Evolutionary conservation across 495 filamentous ascomycete genomes (phyloP), one percentile per base, ranked within the genome.

Genomic region (Glonium stellatum): DNA sequence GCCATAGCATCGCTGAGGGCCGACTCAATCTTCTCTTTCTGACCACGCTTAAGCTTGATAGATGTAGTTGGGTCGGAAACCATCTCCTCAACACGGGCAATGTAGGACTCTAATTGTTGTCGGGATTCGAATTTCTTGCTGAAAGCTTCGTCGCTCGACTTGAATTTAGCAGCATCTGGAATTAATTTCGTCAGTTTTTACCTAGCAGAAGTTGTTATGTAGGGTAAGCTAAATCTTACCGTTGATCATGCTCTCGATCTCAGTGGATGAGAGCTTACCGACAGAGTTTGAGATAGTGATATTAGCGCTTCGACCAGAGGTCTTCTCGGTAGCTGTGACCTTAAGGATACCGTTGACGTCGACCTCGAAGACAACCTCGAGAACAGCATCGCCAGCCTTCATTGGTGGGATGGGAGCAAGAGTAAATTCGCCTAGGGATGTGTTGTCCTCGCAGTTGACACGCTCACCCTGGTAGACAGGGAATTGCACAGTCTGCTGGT

Each of bases 271-370:
- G 57, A 99, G 88, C 81, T 99, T 99, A 74, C 93, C 93, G 71
- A 99, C 93, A 59, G 93, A 95, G 84, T 99, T 99, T 73, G 90
- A 92, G 78, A 99, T 99, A 71, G 95, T 97, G 76, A 99, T 99
- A 83, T 99, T 99, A 75, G 93, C 93, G 70, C 82, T 92, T 69
- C 95, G 90, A 67, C 93, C 93, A 48, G 95, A 97, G 65, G 92
- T 90, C 87, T 99, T 99, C 82, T 99, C 93, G 41, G 91, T 96
- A 64, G 93, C 93, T 65, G 95, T 99, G 67, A 99, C 93, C 85
- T 99, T 99, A 70, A 99, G 87, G 75, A 99, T 97, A 86, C 93
- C 93, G 79, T 99, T 99, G 82, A 97, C 93, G 67, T 99, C 93
- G 72, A 99, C 93, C 79, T 99, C 93, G 77, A 99, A 97, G 72